These are phyloP conservation scores for Termitomyces sp. DNA, from an alignment of 768 basidiomycete genomes.

Conservation along the genomic window DNA sequence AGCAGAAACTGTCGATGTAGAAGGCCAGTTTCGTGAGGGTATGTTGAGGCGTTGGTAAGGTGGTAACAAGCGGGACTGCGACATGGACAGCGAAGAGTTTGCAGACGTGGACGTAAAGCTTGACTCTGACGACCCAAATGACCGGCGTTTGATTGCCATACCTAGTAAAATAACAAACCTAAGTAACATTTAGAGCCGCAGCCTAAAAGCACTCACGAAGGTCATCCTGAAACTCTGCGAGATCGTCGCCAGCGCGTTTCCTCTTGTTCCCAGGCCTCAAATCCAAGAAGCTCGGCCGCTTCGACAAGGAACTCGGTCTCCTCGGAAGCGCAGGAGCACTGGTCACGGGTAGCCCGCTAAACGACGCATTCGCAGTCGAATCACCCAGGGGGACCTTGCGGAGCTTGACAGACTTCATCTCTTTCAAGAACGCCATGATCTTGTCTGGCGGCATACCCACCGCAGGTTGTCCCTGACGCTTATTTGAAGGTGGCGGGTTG, in stretches of 20 bases:
- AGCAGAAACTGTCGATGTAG: slow-evolving; percentile 12
- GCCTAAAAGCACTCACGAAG: slow-evolving; percentile 24
- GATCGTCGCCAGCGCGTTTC: slow-evolving; percentile 26
- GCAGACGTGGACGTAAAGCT: slow-evolving; percentile 17
- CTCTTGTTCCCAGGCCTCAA: slow-evolving; percentile 23
- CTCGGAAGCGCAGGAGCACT: neutral
- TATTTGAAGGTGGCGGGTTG: slow-evolving; percentile 34
- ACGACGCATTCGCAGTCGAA: slow-evolving; percentile 14
- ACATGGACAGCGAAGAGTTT: slow-evolving; percentile 4
- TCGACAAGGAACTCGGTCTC: neutral
- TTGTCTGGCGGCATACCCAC: slow-evolving; percentile 74
- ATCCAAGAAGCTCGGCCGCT: neutral
- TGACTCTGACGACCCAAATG: slow-evolving; percentile 22
- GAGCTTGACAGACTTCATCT: slow-evolving; percentile 72
- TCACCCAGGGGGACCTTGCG: slow-evolving; percentile 39
- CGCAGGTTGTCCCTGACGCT: slow-evolving; percentile 55
- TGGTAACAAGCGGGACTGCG: slow-evolving; percentile 14
- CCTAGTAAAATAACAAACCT: slow-evolving; percentile 8
- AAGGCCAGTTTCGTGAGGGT: slow-evolving; percentile 7
- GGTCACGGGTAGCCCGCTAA: neutral
- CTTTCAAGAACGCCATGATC: slow-evolving; percentile 76
- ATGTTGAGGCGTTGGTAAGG: slow-evolving; percentile 5
- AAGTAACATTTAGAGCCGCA: neutral
- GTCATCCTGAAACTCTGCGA: slow-evolving; percentile 21
- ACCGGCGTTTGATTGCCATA: slow-evolving; percentile 32